Evolutionary conservation across 2,329 filamentous ascomycete genomes (phyloP), one percentile per base, ranked within the genome.

Genomic region (Emericellopsis cladophorae): DNA sequence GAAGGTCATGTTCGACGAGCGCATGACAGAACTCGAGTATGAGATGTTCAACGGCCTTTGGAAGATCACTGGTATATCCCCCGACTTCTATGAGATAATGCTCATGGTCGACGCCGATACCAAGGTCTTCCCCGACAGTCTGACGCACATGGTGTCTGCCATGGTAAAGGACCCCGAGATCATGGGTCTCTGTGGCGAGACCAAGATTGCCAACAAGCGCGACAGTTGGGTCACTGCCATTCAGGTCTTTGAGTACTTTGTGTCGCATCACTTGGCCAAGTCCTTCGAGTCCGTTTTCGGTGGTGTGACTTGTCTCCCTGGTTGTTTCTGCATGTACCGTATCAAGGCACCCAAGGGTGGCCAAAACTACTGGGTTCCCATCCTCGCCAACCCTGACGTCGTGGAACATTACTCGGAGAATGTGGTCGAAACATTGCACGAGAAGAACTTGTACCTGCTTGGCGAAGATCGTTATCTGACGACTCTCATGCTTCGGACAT

Each of bases 281-380:
- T 88, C 90, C 4, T 98, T 98, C 64, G 92, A 98, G 62, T 95
- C 89, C 1, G 84, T 95, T 49, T 98, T 98, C 62, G 92, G 92
- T 65, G 92, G 92, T 83, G 92, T 98, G 45, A 98, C 92, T 48
- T 98, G 92, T 72, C 72, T 98, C 51, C 92, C 92, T 14, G 92
- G 92, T 48, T 98, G 92, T 71, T 98, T 98, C 79, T 95, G 88
- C 73, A 98, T 98, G 93, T 98, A 98, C 69, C 85, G 92, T 55
- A 96, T 98, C 76, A 98, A 98, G 66, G 85, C 92, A 24, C 93
- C 92, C 45, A 98, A 98, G 67, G 92, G 92, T 49, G 90, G 84
- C 22, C 88, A 96, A 60, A 96, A 98, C 68, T 98, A 96, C 67
- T 98, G 92, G 92, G 92, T 98, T 21, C 92, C 92, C 7, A 96